Base-by-base conservation (phyloP, 176 grass and related monocot species). In the Musa beccarii region DNA sequence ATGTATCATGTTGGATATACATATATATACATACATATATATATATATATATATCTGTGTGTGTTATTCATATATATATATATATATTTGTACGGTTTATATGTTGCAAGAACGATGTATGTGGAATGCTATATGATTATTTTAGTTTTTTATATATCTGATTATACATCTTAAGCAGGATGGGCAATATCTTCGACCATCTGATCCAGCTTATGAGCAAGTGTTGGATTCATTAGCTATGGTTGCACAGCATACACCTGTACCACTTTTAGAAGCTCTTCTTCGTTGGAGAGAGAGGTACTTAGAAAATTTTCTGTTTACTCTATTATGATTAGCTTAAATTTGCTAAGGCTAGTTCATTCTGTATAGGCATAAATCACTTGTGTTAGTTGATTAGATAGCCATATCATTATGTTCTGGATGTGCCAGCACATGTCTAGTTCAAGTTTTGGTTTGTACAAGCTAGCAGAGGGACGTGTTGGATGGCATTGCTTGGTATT, bases 251-350 rank as follows among this genome's bases (percentile, higher is more conserved):
- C 95, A 99, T 75, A 99, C 95, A 51, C 95, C 95, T 71, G 85
- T 94, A 72, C 95, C 95, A 76, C 95, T 99, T 86, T 57, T 99
- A 59, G 95, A 99, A 83, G 95, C 95, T 76, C 90, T 99, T 86
- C 95, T 99, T 86, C 86, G 90, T 21, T 99, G 95, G 95, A 94
- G 95, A 87, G 95, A 99, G 65, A 91, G 88, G 95, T 99, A 84
- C 49, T 28, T 69, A 56, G 9, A 77, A 77, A 29, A 56, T 20
- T 54, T 57, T 50, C 63, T 53, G 54, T 77, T 59, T 21, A 68
- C 13, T 69, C 26, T 66, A 59, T 34, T 25, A 75, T 20, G 13
- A 8, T 54, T 49, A 57, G 10, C 69, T 80, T 73, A 55, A 21
- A 53, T 56, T 74, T 25, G 1, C 9, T 53, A 20, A 13, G 8